phyloP scores from a whole-genome alignment of 2,329 filamentous ascomycete species.

The Ophiostoma pallidulum region DNA sequence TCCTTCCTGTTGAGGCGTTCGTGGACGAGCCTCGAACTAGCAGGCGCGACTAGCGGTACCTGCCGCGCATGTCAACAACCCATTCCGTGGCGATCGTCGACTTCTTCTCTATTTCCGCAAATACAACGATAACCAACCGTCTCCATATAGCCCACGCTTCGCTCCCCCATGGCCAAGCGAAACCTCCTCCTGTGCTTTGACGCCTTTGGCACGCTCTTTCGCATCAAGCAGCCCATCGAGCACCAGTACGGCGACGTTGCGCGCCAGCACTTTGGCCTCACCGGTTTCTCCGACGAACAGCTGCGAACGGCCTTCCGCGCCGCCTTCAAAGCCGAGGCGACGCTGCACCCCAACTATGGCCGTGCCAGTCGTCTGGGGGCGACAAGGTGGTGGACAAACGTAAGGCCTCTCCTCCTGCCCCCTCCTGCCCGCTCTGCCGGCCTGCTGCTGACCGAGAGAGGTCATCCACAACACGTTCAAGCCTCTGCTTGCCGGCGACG shows the following conservation, averaged over 20 bases:
- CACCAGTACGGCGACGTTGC: slow-evolving; percentile 47
- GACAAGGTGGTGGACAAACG: slow-evolving; percentile 50
- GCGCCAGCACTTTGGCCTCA: slow-evolving; percentile 36
- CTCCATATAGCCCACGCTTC: too few relatives aligned
- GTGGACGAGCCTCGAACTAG: too few relatives aligned
- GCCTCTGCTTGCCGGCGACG: slow-evolving; percentile 27
- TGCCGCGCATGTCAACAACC: too few relatives aligned
- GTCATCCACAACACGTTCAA: slow-evolving; percentile 46
- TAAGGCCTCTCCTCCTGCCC: slow-evolving; percentile 19
- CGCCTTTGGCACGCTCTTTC: slow-evolving; percentile 56
- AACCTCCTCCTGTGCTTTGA: slow-evolving; percentile 53
- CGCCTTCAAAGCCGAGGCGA: slow-evolving; percentile 40
- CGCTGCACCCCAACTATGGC: slow-evolving; percentile 49
- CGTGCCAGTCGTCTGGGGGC: slow-evolving; percentile 40
- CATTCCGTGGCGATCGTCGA: too few relatives aligned
- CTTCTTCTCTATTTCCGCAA: too few relatives aligned
- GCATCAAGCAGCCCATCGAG: slow-evolving; percentile 38
- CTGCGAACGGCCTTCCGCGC: slow-evolving; percentile 25
- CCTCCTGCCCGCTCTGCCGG: not conserved
- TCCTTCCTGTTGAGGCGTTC: too few relatives aligned
- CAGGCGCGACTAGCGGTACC: too few relatives aligned
- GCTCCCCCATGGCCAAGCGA: slow-evolving; percentile 4
- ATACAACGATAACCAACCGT: too few relatives aligned
- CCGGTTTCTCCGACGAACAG: slow-evolving; percentile 30
- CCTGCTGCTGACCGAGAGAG: slow-evolving; percentile 27